Evolutionary conservation across 2,329 filamentous ascomycete species (phyloP).

Genomic region (Penicillium oxalicum): DNA sequence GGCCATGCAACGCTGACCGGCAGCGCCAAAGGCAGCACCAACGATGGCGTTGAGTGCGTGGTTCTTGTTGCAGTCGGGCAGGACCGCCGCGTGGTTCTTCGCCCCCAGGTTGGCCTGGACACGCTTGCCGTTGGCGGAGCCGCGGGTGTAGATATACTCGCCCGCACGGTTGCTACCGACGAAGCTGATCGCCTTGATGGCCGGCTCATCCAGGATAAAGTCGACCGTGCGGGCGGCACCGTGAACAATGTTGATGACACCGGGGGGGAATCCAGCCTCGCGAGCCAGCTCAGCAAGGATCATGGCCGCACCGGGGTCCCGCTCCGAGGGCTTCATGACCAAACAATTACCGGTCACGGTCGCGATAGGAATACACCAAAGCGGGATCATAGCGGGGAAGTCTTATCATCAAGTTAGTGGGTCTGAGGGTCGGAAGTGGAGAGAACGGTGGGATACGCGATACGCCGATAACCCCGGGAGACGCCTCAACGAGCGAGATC

Average conservation of each 20-base stretch:
- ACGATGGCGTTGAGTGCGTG: conserved; percentile 60
- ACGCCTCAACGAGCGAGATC: no score
- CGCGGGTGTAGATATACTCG: conserved; percentile 62
- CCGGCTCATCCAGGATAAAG: conserved; percentile 63
- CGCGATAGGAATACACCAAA: conserved; percentile 62
- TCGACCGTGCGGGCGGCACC: conserved; percentile 60
- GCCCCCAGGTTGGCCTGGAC: conserved; percentile 64
- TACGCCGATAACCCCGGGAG: no score
- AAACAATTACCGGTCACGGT: conserved; percentile 60
- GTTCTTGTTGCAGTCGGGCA: conserved; percentile 65
- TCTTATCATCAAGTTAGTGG: conserved; percentile 38
- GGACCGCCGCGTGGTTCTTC: conserved; percentile 63
- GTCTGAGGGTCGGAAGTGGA: neutral
- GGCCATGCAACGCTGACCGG: conserved; percentile 65
- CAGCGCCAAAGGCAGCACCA: conserved; percentile 63
- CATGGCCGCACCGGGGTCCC: conserved; percentile 60
- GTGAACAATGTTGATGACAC: conserved; percentile 63
- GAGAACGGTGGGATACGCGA: no score
- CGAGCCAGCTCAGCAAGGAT: conserved; percentile 59
- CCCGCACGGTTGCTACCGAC: conserved; percentile 64
- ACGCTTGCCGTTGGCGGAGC: conserved; percentile 64
- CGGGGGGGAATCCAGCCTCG: conserved; percentile 60
- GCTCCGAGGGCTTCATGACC: conserved; percentile 61
- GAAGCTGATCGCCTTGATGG: conserved; percentile 64
- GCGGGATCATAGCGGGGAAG: conserved; percentile 66